Evolutionary conservation across 257 asterid species (phyloP).

Genomic region (Datura wrightii): DNA sequence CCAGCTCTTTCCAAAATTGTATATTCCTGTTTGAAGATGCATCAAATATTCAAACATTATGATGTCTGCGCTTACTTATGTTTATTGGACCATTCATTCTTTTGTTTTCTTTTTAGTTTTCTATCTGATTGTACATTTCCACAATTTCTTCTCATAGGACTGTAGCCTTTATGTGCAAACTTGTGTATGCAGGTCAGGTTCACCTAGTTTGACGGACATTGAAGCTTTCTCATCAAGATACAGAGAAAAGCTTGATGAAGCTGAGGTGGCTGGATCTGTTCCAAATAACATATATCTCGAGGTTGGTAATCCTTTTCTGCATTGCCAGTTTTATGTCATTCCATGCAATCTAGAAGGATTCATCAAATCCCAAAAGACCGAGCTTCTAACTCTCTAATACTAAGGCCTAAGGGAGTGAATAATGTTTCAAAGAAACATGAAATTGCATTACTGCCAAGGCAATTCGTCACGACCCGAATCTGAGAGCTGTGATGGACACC

Average conservation of each 20-base stretch:
- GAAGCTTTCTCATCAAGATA: slow-evolving; percentile 76
- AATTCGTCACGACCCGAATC: too few relatives aligned
- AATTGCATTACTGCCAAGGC: too few relatives aligned
- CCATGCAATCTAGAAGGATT: not conserved
- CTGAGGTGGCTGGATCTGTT: slow-evolving; percentile 64
- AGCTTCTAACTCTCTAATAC: not conserved
- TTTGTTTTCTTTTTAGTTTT: not conserved
- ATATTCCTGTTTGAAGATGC: not conserved
- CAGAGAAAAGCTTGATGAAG: slow-evolving; percentile 73
- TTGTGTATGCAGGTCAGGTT: slow-evolving; percentile 72
- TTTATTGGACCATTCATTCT: not conserved
- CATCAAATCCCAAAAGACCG: not conserved
- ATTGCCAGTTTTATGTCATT: not conserved
- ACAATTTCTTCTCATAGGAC: not conserved
- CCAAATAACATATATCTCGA: slow-evolving; percentile 69
- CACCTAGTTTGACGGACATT: slow-evolving; percentile 78
- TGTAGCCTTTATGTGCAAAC: not conserved
- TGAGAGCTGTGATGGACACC: too few relatives aligned
- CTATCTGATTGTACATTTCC: not conserved
- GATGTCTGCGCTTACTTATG: not conserved
- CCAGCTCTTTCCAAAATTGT: not conserved
- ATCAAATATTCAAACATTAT: not conserved
- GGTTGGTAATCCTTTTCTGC: slow-evolving; percentile 44
- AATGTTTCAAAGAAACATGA: not conserved
- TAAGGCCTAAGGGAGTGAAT: not conserved